Evolutionary conservation across 305 asterid species (phyloP), one percentile per base, ranked within the genome.

Genomic region (Euphrasia arctica): DNA sequence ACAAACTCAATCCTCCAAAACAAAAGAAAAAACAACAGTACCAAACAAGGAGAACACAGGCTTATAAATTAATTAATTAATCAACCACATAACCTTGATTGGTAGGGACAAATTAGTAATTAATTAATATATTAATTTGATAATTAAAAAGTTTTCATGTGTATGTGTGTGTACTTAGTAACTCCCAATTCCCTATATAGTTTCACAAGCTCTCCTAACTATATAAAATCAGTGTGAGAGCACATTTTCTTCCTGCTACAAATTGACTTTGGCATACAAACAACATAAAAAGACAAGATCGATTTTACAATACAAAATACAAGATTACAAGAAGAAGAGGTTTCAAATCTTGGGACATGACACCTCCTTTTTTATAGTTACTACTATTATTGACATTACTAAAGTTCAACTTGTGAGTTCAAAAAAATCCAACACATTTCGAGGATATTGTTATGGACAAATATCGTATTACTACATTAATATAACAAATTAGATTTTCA

Each of bases 211-310:
- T 42, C 34, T 11, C 9, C 9, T 42, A 18, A 18, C 22, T 22
- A 60, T 54, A 32, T 54, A 32, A 5, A 22, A 48, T 34, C 27
- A 54, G 27, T 58, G 22, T 18, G 22, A 18, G 64, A 60, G 5
- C 15, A 58, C 14, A 55, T 2, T 10, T 29, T 67, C 34, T 2
- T 31, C 5, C 72, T 71, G 74, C 66, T 70, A 49, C 65, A 31
- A 65, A 67, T 83, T 86, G 89, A 82, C 89, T 82, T 86, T 78
- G 72, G 78, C 73, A 18, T 61, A 61, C 74, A 75, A 75, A 77
- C 70, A 76, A 74, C 83, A 64, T 55, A 62, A 75, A 72, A 31
- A 45, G 83, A 83, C 89, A 79, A 80, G 70, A 39, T 18, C 22
- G 41, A 9, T 9, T 45, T 45, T 2, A 12, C 5, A 69, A 49